Conservation (phyloP, 148 eudicot species). For the Chenopodium formosanum region DNA sequence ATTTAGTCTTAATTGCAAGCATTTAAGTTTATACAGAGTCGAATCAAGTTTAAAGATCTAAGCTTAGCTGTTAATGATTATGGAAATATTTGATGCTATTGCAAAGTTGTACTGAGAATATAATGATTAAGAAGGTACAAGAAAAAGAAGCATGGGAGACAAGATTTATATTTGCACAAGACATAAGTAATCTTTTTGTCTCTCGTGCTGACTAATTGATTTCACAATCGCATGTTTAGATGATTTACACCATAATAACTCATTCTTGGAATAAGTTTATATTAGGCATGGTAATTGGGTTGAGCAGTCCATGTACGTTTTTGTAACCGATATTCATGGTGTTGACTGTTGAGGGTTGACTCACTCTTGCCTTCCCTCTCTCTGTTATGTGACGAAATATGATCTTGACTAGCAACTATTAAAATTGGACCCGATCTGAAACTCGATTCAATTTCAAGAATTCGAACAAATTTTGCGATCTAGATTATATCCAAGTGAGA, state of each 20-base stretch:
- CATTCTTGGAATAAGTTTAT: constrained; percentile 1
- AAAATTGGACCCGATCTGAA: too few species aligned
- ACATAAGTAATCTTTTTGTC: constrained; percentile 26
- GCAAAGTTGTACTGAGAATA: constrained; percentile 1
- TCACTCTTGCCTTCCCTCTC: neutral
- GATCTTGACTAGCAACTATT: too few species aligned
- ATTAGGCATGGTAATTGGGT: neutral
- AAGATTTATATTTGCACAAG: constrained; percentile 16
- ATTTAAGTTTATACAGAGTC: too few species aligned
- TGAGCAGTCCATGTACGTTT: neutral
- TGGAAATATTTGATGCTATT: constrained; percentile 1
- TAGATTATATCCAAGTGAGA: too few species aligned
- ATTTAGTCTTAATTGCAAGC: too few species aligned
- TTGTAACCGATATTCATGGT: neutral
- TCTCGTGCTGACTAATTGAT: constrained; percentile 34
- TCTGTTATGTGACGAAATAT: too few species aligned
- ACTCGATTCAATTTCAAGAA: too few species aligned
- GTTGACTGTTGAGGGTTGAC: neutral
- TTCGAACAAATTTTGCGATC: too few species aligned
- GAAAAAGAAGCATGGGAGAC: constrained; percentile 36
- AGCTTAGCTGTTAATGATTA: constrained; percentile 23
- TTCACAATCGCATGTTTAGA: constrained; percentile 27
- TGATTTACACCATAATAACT: constrained; percentile 8
- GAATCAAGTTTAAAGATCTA: constrained; percentile 4
- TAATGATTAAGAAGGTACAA: constrained; percentile 19